Percentiles rank a stretch among this genome's conserved stretches.
These are phyloP conservation scores for Sphagnum contortum DNA, from an alignment of 225 moss, liverwort and hornwort species.

Conservation along the genomic window DNA sequence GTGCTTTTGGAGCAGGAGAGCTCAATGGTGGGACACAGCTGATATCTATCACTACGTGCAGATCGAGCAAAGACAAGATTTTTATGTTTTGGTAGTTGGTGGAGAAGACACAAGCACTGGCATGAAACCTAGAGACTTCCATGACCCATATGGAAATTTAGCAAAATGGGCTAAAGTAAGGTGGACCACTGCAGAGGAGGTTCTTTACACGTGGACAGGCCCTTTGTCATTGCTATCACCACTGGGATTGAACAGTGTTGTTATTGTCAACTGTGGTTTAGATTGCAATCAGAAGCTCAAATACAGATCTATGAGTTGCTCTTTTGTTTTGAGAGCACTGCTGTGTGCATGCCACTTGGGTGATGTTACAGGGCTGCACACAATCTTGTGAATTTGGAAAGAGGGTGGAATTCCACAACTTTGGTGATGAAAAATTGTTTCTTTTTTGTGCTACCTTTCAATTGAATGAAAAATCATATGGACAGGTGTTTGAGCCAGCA, in stretches of 20 bases:
- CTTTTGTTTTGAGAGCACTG: too few relatives aligned
- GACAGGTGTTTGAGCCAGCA: slow-evolving; percentile 17
- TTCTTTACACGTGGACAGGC: slow-evolving; percentile 45
- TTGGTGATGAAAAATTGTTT: too few relatives aligned
- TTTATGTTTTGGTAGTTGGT: slow-evolving; percentile 20
- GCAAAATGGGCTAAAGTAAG: slow-evolving; percentile 36
- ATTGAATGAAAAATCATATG: not conserved
- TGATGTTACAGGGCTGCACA: too few relatives aligned
- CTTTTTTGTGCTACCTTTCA: too few relatives aligned
- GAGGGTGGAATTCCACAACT: too few relatives aligned
- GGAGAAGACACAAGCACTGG: slow-evolving; percentile 28
- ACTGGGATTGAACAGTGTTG: too few relatives aligned
- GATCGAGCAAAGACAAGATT: slow-evolving; percentile 17
- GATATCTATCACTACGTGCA: slow-evolving; percentile 23
- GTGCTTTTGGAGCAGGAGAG: slow-evolving; percentile 10
- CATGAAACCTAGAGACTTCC: slow-evolving; percentile 27
- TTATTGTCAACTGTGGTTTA: too few relatives aligned
- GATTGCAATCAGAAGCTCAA: too few relatives aligned
- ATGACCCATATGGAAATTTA: slow-evolving; percentile 31
- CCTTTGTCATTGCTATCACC: not conserved
- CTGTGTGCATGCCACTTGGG: too few relatives aligned
- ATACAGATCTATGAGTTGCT: too few relatives aligned
- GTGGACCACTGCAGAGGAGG: slow-evolving; percentile 40
- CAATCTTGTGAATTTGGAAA: too few relatives aligned
- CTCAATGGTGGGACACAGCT: slow-evolving; percentile 26